Evolutionary conservation across 2,329 filamentous ascomycete genomes (phyloP).

Genomic region (Hypoxylon sp.): DNA sequence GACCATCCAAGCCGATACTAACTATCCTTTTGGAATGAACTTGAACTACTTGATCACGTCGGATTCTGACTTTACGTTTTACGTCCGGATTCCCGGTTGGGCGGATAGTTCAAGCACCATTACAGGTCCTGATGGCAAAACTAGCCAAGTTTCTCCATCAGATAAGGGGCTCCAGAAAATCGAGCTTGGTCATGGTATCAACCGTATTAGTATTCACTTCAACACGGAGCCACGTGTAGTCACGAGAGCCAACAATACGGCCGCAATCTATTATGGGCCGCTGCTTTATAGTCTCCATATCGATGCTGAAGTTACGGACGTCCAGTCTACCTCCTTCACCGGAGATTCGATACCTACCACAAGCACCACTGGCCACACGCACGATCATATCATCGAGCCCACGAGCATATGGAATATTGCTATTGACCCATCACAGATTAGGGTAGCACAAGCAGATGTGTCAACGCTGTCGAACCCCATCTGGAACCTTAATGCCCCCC

Average conservation of each 20-base stretch:
- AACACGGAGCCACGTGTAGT: slow-evolving; percentile 50
- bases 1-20: slow-evolving; percentile 61
- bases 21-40: slow-evolving; percentile 60
- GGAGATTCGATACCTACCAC: slow-evolving; percentile 33
- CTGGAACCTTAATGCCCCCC: slow-evolving; percentile 52
- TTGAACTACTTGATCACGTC: slow-evolving; percentile 53
- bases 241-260: slow-evolving; percentile 52
- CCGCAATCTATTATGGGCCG: slow-evolving; percentile 53
- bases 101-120: slow-evolving; percentile 47
- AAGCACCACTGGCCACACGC: slow-evolving; percentile 49
- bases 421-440: slow-evolving; percentile 54
- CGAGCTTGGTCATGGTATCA: slow-evolving; percentile 43
- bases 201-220: slow-evolving; percentile 47
- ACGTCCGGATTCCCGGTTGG: slow-evolving; percentile 55
- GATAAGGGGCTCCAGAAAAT: slow-evolving; percentile 50
- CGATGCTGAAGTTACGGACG: slow-evolving; percentile 47
- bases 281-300: slow-evolving; percentile 54
- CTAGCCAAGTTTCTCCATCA: slow-evolving; percentile 40
- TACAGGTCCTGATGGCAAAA: slow-evolving; percentile 28
- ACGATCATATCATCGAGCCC: slow-evolving; percentile 52
- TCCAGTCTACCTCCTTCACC: slow-evolving; percentile 39
- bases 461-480: slow-evolving; percentile 48
- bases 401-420: slow-evolving; percentile 53
- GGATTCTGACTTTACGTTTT: slow-evolving; percentile 52
- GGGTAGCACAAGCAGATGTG: slow-evolving; percentile 39